phyloP scores from a whole-genome alignment of 225 moss, liverwort and hornwort genomes.

The Physcomitrellopsis africana region DNA sequence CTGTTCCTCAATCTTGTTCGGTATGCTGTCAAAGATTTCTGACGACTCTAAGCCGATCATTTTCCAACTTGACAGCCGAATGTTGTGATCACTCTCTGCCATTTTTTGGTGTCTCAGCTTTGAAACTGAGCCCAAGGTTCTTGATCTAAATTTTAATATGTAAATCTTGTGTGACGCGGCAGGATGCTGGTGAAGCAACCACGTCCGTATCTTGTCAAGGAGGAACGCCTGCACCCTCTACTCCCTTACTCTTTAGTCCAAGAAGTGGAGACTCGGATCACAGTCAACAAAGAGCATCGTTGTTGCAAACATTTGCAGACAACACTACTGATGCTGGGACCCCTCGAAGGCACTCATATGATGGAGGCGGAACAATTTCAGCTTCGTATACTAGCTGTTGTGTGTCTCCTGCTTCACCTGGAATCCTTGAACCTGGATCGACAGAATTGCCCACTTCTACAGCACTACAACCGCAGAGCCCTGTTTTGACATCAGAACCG shows the following conservation, averaged over 20 bases:
- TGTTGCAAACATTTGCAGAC: slow-evolving; percentile 37
- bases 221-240: slow-evolving; percentile 43
- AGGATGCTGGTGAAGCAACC: slow-evolving; percentile 46
- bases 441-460: slow-evolving; percentile 19
- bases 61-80: background rate
- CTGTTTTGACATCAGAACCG: slow-evolving; percentile 19
- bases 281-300: slow-evolving; percentile 28
- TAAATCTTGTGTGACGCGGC: slow-evolving; percentile 24
- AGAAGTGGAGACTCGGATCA: slow-evolving; percentile 54
- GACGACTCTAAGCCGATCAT: slow-evolving; percentile 27
- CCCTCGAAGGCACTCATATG: slow-evolving; percentile 30
- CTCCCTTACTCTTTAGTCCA: slow-evolving; percentile 49
- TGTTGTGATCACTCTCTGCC: background rate
- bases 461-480: background rate
- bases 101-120: background rate
- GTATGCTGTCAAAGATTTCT: slow-evolving; percentile 34
- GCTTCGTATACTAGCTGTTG: slow-evolving; percentile 44
- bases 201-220: slow-evolving; percentile 58
- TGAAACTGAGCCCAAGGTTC: no score
- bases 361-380: slow-evolving; percentile 33
- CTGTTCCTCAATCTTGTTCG: slow-evolving; percentile 37
- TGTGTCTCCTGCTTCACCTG: slow-evolving; percentile 33
- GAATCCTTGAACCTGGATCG: slow-evolving; percentile 29
- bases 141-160: background rate
- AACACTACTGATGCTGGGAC: slow-evolving; percentile 37